phyloP scores from a whole-genome alignment of 805 yeast genomes.

The Saturnispora zaruensis region DNA sequence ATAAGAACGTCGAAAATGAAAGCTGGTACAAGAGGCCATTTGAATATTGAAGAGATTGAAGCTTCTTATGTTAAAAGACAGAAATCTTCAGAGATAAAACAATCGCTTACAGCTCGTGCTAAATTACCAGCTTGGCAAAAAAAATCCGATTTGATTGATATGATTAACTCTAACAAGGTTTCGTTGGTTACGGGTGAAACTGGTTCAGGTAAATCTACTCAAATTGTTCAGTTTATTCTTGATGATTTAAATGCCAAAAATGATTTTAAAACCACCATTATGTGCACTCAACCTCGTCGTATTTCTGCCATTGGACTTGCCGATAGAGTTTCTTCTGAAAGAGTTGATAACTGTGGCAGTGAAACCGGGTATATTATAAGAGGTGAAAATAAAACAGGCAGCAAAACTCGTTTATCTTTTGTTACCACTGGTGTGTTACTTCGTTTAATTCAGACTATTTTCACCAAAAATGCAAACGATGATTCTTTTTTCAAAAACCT shows the following conservation, averaged over 20 bases:
- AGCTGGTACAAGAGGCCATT: conserved; percentile 16
- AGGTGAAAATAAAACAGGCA: conserved; percentile 69
- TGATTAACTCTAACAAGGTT: conserved; percentile 52
- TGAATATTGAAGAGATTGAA: conserved; percentile 29
- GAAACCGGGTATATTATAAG: conserved; percentile 87
- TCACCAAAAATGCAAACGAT: conserved; percentile 19
- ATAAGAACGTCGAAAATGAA: not conserved
- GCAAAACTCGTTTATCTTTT: conserved; percentile 66
- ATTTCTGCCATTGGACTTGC: conserved; percentile 93
- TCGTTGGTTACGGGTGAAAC: conserved; percentile 91
- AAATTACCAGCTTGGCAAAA: conserved; percentile 81
- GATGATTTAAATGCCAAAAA: conserved; percentile 50
- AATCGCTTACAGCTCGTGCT: conserved; percentile 37
- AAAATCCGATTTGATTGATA: conserved; percentile 42
- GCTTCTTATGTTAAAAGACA: conserved; percentile 26
- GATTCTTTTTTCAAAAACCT: conserved; percentile 42
- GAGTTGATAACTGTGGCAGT: conserved; percentile 52
- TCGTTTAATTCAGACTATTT: conserved; percentile 63
- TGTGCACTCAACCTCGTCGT: conserved; percentile 94
- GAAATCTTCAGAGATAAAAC: conserved; percentile 19
- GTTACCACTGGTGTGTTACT: conserved; percentile 90
- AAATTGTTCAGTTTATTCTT: conserved; percentile 79
- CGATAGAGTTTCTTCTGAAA: conserved; percentile 82
- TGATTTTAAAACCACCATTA: conserved; percentile 48
- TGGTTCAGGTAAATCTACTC: conserved; percentile 96